Base-by-base conservation (phyloP, 2,329 filamentous ascomycete species). In the Stachybotrys echinatus region DNA sequence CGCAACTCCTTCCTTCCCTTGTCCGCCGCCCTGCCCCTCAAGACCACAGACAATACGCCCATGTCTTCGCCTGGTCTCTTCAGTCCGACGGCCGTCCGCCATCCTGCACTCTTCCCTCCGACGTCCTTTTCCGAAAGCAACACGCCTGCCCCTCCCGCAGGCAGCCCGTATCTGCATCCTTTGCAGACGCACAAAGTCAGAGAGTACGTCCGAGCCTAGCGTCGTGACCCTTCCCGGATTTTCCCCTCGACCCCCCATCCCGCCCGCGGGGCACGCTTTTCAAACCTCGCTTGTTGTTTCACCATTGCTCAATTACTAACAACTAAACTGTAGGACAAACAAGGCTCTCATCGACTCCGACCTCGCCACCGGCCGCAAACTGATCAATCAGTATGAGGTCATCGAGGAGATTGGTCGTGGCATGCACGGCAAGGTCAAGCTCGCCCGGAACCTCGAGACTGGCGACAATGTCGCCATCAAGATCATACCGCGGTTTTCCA, bases 371-470 rank as follows among this genome's bases (percentile, higher is more conserved):
- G 94, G 94, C 52, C 89, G 94, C 55, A 99, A 99, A 72, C 79
- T 92, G 48, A 95, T 99, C 75, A 99, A 99, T 63, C 88, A 96
- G 65, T 99, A 99, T 72, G 90, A 96, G 69, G 89, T 99, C 60
- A 87, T 97, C 56, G 89, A 95, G 67, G 94, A 99, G 70, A 89
- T 99, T 48, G 94, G 94, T 49, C 87, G 94, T 52, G 94, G 94
- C 47, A 89, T 96, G 61, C 94, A 99, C 66, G 94, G 94, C 62
- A 99, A 97, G 73, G 94, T 99, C 63, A 99, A 99, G 72, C 79
- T 96, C 45, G 94, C 92, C 45, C 83, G 90, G 48, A 91, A 95
- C 64, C 75, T 90, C 43, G 75, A 85, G 50, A 91, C 82, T 2
- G 80, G 80, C 53, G 85, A 89, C 48, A 86, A 87, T 64, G 92